Conservation (phyloP, 73 alveolate genomes). For the Paramecium caudatum region DNA sequence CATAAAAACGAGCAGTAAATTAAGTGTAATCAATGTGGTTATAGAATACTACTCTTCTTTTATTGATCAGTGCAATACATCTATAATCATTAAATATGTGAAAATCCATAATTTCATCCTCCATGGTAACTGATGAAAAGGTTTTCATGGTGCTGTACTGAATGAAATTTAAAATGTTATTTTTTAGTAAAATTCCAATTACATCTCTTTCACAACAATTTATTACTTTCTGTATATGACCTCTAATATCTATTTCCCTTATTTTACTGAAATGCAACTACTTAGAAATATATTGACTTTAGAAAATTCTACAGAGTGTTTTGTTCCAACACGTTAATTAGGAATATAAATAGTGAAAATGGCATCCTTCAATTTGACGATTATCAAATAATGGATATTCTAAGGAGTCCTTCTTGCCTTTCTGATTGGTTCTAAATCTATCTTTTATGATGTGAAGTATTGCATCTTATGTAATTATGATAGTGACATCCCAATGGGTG, state of each 20-base stretch:
- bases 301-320: not conserved
- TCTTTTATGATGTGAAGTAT: not conserved
- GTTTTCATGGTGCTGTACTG: constrained; percentile 2
- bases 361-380: not conserved
- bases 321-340: constrained; percentile 46
- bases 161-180: constrained; percentile 16
- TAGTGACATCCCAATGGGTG: not conserved
- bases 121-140: not conserved
- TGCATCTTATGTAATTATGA: constrained; percentile 4
- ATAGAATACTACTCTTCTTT: constrained; percentile 1
- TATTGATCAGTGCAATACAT: not conserved
- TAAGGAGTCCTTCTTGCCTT: constrained; percentile 4
- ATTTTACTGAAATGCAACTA: constrained; percentile 1
- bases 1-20: not conserved
- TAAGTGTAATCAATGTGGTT: not conserved
- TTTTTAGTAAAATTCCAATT: not conserved
- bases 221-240: not conserved
- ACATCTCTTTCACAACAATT: constrained; percentile 49
- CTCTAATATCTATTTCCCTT: constrained; percentile 38
- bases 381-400: constrained; percentile 47
- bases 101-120: constrained; percentile 20
- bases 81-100: constrained; percentile 15
- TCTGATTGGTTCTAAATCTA: not conserved
- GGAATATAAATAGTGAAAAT: not conserved
- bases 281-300: not conserved